Evolutionary conservation across 1,284 basidiomycete genomes (phyloP), one percentile per base, ranked within the genome.

Genomic region (Sphaerobolus stellatus): DNA sequence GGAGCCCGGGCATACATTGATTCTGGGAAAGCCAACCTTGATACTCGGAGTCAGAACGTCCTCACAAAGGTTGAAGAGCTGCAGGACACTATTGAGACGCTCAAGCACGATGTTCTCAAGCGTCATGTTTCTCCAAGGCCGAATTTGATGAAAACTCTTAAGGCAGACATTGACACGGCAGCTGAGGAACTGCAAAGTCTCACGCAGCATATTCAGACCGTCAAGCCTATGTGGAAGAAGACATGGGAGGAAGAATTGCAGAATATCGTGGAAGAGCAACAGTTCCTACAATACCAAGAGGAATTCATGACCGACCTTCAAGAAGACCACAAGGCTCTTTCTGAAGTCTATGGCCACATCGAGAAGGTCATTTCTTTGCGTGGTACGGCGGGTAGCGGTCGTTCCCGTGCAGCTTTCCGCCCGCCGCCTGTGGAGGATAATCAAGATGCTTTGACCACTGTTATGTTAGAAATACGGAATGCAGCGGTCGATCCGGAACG

Each of bases 211-310:
- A 90, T 98, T 61, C 83, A 87, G 61, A 90, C 90, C 3, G 84
- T 97, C 64, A 94, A 92, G 66, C 94, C 96, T 48, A 92, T 92
- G 79, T 99, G 96, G 96, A 94, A 96, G 76, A 94, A 96, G 79
- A 98, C 95, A 24, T 99, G 96, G 96, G 92, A 92, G 64, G 85
- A 91, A 64, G 96, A 99, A 75, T 72, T 99, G 68, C 90, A 94
- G 75, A 92, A 94, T 62, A 95, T 99, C 57, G 91, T 98, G 44
- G 95, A 98, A 69, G 96, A 99, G 71, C 96, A 99, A 69, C 91
- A 95, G 63, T 90, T 97, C 74, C 76, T 98, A 52, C 86, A 84
- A 11, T 91, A 97, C 65, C 93, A 97, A 67, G 90, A 94, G 70
- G 92, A 95, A 71, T 84, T 98, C 65, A 78, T 96, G 50, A 79